A percentile compares a stretch with the other conserved stretches of the same genome.
These are phyloP conservation scores for Chernovozyma aurita DNA, from an alignment of 1,139 yeast genomes.

Conservation along the genomic window DNA sequence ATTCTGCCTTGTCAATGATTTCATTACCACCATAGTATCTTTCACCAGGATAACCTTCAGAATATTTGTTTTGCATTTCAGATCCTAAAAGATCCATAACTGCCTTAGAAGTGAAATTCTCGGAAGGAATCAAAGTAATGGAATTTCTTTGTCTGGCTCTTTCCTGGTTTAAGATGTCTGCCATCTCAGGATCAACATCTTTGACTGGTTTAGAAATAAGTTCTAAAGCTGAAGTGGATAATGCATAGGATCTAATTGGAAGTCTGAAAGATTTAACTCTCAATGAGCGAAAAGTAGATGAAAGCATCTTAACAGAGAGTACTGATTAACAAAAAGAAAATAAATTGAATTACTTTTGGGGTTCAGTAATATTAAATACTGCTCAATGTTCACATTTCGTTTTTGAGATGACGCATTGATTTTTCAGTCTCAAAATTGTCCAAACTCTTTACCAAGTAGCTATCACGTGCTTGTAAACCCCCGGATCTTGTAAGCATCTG, in stretches of 20 bases:
- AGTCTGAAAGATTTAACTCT: neutral
- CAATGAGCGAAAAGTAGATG: neutral
- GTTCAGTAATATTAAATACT: neutral
- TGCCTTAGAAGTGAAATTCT: conserved; percentile 90
- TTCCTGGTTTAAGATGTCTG: conserved; percentile 66
- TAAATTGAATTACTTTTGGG: too few species aligned
- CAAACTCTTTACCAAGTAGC: too few species aligned
- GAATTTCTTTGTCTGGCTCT: conserved; percentile 83
- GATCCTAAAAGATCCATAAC: conserved; percentile 93
- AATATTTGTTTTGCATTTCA: conserved; percentile 95
- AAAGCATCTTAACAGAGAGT: neutral
- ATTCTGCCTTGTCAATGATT: conserved; percentile 86
- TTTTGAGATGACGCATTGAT: conserved; percentile 5
- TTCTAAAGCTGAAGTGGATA: conserved; percentile 44
- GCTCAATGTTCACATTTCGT: neutral
- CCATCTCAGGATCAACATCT: conserved; percentile 84
- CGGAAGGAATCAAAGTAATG: conserved; percentile 88
- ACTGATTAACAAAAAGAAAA: neutral
- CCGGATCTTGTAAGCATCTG: neutral
- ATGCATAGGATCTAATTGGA: conserved; percentile 36
- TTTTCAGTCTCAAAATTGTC: too few species aligned
- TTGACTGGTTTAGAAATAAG: conserved; percentile 61
- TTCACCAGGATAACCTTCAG: conserved; percentile 98
- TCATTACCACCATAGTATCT: conserved; percentile 97
- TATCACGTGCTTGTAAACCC: too few species aligned